Conservation (phyloP, 108 stramenopile species). For the Conticribra guillardii region DNA sequence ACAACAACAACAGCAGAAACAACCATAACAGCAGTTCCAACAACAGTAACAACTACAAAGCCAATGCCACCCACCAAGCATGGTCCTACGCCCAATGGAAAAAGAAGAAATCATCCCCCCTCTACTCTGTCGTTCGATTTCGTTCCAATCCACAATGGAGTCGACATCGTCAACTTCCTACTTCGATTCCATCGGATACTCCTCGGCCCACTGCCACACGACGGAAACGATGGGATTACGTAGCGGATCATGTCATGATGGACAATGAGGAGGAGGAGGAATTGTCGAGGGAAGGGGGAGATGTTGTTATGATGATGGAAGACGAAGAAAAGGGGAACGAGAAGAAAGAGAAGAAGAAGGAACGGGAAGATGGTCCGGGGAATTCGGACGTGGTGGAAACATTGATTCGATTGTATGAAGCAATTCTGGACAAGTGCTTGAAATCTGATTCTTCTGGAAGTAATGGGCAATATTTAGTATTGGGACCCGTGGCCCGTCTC, state of each 20-base stretch:
- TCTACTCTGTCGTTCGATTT: slow-evolving; percentile 38
- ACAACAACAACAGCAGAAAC: background rate
- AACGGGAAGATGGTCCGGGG: background rate
- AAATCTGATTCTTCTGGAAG: background rate
- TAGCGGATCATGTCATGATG: slow-evolving; percentile 35
- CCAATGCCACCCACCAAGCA: slow-evolving; percentile 9
- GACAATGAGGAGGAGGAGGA: slow-evolving; percentile 30
- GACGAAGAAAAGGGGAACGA: too few species aligned
- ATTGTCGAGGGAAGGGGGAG: slow-evolving; percentile 1
- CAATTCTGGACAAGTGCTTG: slow-evolving; percentile 21
- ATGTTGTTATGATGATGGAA: too few species aligned
- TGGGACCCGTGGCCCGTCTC: slow-evolving; percentile 61
- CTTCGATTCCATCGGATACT: too few species aligned
- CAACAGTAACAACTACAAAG: background rate
- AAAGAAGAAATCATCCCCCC: slow-evolving; percentile 34
- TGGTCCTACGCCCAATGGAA: slow-evolving; percentile 35
- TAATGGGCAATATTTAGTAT: slow-evolving; percentile 31
- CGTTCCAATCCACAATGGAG: slow-evolving; percentile 36
- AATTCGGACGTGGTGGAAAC: slow-evolving; percentile 11
- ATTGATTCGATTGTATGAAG: slow-evolving; percentile 29
- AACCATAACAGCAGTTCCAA: background rate
- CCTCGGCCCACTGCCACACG: background rate
- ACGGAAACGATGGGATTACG: slow-evolving; percentile 27
- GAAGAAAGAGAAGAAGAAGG: slow-evolving; percentile 3
- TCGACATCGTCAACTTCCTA: background rate